A percentile compares a stretch with the other conserved stretches of the same genome.
phyloP scores from a whole-genome alignment of 169 alveolate species.

The Perkinsus chesapeaki region DNA sequence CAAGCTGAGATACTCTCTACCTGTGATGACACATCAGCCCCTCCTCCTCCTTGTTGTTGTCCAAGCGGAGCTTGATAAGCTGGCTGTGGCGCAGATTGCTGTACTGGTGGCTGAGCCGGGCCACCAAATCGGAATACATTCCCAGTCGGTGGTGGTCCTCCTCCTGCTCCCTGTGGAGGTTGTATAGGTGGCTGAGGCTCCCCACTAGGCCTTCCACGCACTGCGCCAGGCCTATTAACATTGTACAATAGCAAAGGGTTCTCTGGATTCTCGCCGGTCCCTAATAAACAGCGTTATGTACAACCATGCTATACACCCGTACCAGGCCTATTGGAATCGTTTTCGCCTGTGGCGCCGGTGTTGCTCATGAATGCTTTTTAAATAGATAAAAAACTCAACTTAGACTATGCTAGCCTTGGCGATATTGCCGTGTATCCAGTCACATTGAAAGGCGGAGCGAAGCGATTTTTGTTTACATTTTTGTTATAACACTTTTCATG shows the following conservation, averaged over 20 bases:
- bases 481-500: background rate
- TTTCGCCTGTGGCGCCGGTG: background rate
- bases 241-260: background rate
- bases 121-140: background rate
- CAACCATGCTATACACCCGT: background rate
- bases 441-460: slow-evolving; percentile 2
- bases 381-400: background rate
- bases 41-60: no score
- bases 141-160: background rate
- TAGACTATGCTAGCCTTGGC: no score
- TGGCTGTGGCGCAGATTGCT: background rate
- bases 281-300: background rate
- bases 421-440: no score
- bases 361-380: background rate
- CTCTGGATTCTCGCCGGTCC: background rate
- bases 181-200: background rate
- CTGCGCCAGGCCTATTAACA: background rate
- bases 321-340: background rate
- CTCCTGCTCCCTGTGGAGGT: background rate
- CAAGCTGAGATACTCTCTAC: background rate
- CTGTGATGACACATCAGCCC: background rate
- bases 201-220: background rate
- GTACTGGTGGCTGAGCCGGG: background rate
- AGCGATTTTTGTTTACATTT: background rate
- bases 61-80: background rate